Percentiles rank a stretch among this genome's conserved stretches.
Evolutionary conservation across 2,329 filamentous ascomycete genomes (phyloP).

Genomic region (Colletotrichum godetiae): DNA sequence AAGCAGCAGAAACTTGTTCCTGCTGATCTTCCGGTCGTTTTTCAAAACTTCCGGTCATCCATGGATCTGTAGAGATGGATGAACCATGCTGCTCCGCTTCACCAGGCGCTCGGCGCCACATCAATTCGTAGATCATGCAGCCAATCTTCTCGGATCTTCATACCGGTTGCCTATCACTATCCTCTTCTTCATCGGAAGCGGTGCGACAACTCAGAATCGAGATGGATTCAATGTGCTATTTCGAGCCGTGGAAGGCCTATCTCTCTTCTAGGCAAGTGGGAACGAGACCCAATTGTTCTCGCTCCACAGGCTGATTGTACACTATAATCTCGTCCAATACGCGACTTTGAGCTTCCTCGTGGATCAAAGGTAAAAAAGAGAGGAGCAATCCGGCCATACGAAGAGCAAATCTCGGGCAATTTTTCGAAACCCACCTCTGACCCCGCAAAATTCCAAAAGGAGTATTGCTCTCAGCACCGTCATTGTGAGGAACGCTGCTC

Average conservation of each 20-base stretch:
- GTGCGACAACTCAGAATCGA: conserved; percentile 1
- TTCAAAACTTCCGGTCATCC: conserved; percentile 2
- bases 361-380: not conserved
- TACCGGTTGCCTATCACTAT: conserved; percentile 5
- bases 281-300: not conserved
- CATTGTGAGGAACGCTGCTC: conserved; percentile 5
- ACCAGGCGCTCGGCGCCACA: conserved; percentile 7
- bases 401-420: conserved; percentile 30
- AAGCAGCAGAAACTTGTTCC: not conserved
- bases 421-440: not conserved
- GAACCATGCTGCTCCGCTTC: conserved; percentile 18
- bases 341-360: not conserved
- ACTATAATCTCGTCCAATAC: not conserved
- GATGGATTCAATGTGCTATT: conserved; percentile 5
- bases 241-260: not conserved
- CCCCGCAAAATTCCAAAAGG: conserved; percentile 10
- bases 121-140: conserved; percentile 17
- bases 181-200: conserved; percentile 9
- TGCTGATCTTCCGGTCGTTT: not conserved
- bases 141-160: conserved; percentile 6
- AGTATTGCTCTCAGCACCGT: not conserved
- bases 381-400: conserved; percentile 8
- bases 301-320: not conserved
- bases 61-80: conserved; percentile 3
- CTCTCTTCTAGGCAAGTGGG: conserved; percentile 20